Conservation (phyloP, 2,329 filamentous ascomycete species). For the Neocucurbitaria cava region DNA sequence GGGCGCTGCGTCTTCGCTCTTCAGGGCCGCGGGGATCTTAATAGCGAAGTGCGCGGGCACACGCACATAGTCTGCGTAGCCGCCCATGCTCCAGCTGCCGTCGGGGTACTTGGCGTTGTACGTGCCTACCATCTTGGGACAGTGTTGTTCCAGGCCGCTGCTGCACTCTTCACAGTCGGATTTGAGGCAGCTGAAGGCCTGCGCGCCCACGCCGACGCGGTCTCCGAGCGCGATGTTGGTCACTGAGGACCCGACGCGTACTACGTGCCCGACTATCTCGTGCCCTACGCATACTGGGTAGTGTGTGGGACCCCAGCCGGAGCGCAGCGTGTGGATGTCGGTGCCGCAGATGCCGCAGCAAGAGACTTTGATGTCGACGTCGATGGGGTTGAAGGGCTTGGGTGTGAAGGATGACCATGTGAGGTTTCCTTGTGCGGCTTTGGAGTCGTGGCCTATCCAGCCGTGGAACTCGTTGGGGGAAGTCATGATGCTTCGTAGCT, state of each 20-base stretch:
- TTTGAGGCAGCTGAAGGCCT: conserved; percentile 57
- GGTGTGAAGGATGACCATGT: conserved; percentile 59
- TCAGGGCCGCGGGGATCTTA: conserved; percentile 60
- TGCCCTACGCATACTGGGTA: conserved; percentile 53
- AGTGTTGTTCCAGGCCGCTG: conserved; percentile 54
- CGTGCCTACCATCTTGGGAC: conserved; percentile 60
- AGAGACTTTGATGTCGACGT: conserved; percentile 45
- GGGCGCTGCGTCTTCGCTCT: conserved; percentile 65
- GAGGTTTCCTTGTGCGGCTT: conserved; percentile 61
- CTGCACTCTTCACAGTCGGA: conserved; percentile 62
- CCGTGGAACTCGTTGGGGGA: conserved; percentile 60
- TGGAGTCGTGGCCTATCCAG: conserved; percentile 62
- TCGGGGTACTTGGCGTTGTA: conserved; percentile 64
- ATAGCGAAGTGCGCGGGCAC: conserved; percentile 65
- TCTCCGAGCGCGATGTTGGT: conserved; percentile 65
- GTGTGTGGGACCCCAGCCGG: conserved; percentile 55
- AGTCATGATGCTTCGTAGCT: conserved; percentile 20
- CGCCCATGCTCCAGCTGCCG: conserved; percentile 71
- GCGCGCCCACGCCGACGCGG: conserved; percentile 61
- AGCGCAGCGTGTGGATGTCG: conserved; percentile 49
- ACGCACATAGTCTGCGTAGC: conserved; percentile 63
- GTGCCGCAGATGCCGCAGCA: conserved; percentile 47
- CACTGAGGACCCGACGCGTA: conserved; percentile 45
- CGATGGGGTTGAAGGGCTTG: conserved; percentile 47
- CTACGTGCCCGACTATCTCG: conserved; percentile 51